Percentiles rank a stretch among this genome's conserved stretches.
Evolutionary conservation across 768 basidiomycete species (phyloP).

Genomic region (Kondoa malvinella): DNA sequence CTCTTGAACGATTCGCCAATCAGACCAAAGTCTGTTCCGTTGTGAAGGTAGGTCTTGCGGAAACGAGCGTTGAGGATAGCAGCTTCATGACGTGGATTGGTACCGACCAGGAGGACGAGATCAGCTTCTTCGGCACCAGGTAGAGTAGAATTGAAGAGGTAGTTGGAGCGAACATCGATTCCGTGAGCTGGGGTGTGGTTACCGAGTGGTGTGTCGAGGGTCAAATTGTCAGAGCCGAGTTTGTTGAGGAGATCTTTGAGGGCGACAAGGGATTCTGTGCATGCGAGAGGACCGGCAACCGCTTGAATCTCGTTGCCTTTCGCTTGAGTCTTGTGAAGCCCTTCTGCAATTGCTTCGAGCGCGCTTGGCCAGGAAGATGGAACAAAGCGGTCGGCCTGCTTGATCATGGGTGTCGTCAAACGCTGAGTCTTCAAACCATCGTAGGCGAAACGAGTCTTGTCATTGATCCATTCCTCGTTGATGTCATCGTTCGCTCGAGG

Average conservation of each 20-base stretch:
- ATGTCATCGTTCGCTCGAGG: slow-evolving; percentile 92
- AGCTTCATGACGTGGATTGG: slow-evolving; percentile 92
- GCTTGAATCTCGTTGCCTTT: slow-evolving; percentile 85
- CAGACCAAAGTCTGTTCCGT: slow-evolving; percentile 65
- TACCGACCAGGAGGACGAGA: slow-evolving; percentile 79
- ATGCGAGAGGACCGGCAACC: slow-evolving; percentile 77
- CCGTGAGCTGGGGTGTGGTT: slow-evolving; percentile 51
- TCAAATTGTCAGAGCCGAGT: slow-evolving; percentile 84
- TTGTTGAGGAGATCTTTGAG: slow-evolving; percentile 84
- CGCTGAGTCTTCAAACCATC: slow-evolving; percentile 93
- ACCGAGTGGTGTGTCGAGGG: slow-evolving; percentile 58
- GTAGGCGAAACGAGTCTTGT: slow-evolving; percentile 93
- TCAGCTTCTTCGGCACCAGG: slow-evolving; percentile 81
- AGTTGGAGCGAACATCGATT: slow-evolving; percentile 84
- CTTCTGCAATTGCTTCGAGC: slow-evolving; percentile 55
- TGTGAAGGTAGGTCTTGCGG: slow-evolving; percentile 82
- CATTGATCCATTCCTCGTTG: slow-evolving; percentile 99
- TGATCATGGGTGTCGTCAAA: slow-evolving; percentile 74
- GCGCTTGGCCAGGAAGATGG: slow-evolving; percentile 83
- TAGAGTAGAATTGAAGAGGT: slow-evolving; percentile 86
- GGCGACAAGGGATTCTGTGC: slow-evolving; percentile 81
- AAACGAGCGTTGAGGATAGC: slow-evolving; percentile 94
- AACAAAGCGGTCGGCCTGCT: slow-evolving; percentile 82
- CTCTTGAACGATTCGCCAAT: slow-evolving; percentile 83
- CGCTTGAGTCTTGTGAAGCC: slow-evolving; percentile 61